Evolutionary conservation across 768 basidiomycete species (phyloP).

Genomic region (Leccinellum rugosiceps): DNA sequence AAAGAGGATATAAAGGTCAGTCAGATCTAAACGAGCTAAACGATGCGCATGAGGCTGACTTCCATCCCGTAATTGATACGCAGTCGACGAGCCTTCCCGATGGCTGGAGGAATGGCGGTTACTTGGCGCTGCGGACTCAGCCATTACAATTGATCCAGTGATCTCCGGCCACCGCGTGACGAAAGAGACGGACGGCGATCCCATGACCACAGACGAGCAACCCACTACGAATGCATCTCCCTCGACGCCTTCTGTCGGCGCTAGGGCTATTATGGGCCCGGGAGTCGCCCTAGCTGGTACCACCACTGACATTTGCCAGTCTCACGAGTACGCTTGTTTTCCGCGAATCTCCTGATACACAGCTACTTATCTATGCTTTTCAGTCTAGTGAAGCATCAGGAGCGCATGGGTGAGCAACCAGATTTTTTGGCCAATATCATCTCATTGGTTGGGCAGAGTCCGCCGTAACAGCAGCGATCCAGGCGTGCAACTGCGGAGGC

Average conservation of each 20-base stretch:
- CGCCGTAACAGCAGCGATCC: neutral
- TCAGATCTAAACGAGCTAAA: neutral
- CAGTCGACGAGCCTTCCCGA: conserved; percentile 53
- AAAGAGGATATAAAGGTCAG: conserved; percentile 79
- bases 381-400: conserved; percentile 32
- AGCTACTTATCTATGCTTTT: neutral
- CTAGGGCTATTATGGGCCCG: too few relatives aligned
- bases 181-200: too few relatives aligned
- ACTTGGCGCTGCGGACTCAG: too few relatives aligned
- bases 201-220: too few relatives aligned
- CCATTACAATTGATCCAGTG: too few relatives aligned
- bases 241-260: too few relatives aligned
- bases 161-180: too few relatives aligned
- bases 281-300: too few relatives aligned
- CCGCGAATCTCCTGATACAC: neutral
- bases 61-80: too few relatives aligned
- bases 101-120: conserved; percentile 33
- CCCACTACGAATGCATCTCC: too few relatives aligned
- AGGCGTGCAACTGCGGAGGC: neutral
- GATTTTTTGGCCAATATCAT: neutral
- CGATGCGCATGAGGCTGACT: conserved; percentile 9
- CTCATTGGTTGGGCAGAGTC: neutral
- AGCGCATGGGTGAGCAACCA: conserved; percentile 34
- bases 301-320: neutral
- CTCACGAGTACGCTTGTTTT: neutral